Conservation (phyloP, 306 rosid genomes). For the Quercus cerris region DNA sequence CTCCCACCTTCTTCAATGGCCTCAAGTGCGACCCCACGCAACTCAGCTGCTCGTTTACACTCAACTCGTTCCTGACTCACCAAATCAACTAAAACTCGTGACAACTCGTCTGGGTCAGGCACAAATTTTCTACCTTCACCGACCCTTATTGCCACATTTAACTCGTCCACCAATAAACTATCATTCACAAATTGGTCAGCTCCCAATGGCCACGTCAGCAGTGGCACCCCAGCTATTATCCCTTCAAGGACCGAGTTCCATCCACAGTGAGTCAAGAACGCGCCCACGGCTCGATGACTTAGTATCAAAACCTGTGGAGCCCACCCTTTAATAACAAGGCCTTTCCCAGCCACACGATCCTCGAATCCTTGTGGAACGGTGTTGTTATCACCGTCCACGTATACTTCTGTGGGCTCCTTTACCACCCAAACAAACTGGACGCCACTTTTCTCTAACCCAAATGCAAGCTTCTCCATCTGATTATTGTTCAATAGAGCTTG, state of each 20-base stretch:
- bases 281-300: slow-evolving; percentile 36
- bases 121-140: slow-evolving; percentile 31
- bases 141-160: slow-evolving; percentile 29
- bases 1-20: slow-evolving; percentile 36
- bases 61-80: slow-evolving; percentile 3
- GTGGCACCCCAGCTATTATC: slow-evolving; percentile 29
- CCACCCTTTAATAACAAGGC: slow-evolving; percentile 48
- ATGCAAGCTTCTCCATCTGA: slow-evolving; percentile 30
- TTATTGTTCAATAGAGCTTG: slow-evolving; percentile 5
- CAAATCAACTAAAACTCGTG: slow-evolving; percentile 27
- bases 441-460: slow-evolving; percentile 40
- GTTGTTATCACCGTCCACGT: neutral
- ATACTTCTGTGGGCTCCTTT: slow-evolving; percentile 9
- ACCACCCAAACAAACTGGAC: slow-evolving; percentile 45
- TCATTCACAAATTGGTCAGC: slow-evolving; percentile 45
- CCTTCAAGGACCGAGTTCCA: slow-evolving; percentile 61
- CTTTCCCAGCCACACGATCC: slow-evolving; percentile 23
- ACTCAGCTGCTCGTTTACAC: neutral
- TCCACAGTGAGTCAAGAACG: slow-evolving; percentile 51
- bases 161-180: slow-evolving; percentile 38
- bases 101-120: slow-evolving; percentile 29
- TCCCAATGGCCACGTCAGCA: slow-evolving; percentile 49
- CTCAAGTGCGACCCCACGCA: slow-evolving; percentile 22
- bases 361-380: slow-evolving; percentile 20
- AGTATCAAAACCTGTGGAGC: slow-evolving; percentile 51